Conservation (phyloP, 78 protist genomes). For the Cavenderia fasciculata region DNA sequence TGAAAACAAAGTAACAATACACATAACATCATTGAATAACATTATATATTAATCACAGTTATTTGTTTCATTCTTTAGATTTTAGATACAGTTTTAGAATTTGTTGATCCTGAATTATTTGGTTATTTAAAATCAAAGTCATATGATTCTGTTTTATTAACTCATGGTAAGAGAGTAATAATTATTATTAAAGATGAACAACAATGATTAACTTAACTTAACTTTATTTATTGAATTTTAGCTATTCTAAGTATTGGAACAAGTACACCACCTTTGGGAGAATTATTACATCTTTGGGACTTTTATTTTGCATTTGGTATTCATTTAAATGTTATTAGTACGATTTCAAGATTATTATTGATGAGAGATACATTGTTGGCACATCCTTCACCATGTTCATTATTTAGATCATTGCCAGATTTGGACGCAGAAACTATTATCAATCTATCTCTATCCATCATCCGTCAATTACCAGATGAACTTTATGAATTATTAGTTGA, state of each 20-base stretch:
- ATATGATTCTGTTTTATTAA: conserved; percentile 44
- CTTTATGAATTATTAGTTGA: conserved; percentile 49
- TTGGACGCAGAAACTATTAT: conserved; percentile 56
- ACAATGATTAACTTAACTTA: neutral
- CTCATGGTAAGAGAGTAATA: conserved; percentile 13
- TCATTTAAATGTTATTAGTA: conserved; percentile 80
- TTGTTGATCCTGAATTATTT: conserved; percentile 68
- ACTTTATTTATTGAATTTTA: neutral
- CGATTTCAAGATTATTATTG: conserved; percentile 77
- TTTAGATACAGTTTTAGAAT: conserved; percentile 57
- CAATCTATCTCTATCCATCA: conserved; percentile 44
- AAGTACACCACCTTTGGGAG: conserved; percentile 82
- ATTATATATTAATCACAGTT: no score
- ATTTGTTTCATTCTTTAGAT: neutral
- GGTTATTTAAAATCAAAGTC: conserved; percentile 38
- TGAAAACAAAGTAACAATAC: neutral
- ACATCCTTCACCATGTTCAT: conserved; percentile 65
- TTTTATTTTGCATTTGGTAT: conserved; percentile 86
- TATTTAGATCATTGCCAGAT: conserved; percentile 70
- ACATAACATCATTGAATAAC: neutral
- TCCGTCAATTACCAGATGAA: conserved; percentile 69
- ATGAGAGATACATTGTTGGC: conserved; percentile 70
- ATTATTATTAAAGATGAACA: neutral
- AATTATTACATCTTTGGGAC: conserved; percentile 87
- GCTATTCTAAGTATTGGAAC: conserved; percentile 76